Percentiles rank a stretch among this genome's conserved stretches.
Evolutionary conservation across 2,329 filamentous ascomycete species (phyloP).

Genomic region (Drechslera avenae): DNA sequence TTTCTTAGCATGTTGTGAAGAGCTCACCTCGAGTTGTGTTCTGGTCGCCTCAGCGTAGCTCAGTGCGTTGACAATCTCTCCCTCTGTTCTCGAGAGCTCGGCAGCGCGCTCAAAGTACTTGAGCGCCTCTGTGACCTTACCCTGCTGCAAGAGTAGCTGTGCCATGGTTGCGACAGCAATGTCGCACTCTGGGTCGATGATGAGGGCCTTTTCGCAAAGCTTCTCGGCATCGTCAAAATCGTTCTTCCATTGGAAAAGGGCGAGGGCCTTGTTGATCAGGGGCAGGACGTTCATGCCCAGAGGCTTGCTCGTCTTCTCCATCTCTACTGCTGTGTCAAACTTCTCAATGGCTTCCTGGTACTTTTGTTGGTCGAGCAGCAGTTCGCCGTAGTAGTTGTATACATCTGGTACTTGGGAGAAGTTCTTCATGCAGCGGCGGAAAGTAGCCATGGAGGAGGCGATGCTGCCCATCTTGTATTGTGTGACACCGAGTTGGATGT

Average conservation of each 20-base stretch:
- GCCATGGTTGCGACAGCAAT: constrained; percentile 99
- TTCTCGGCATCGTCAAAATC: constrained; percentile 95
- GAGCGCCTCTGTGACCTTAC: constrained; percentile 92
- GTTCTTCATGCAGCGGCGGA: constrained; percentile 97
- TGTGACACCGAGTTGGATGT: constrained; percentile 98
- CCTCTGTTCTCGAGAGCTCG: constrained; percentile 90
- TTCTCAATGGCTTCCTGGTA: constrained; percentile 95
- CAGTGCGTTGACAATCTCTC: constrained; percentile 93
- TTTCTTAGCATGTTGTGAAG: background rate
- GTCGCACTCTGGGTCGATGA: constrained; percentile 97
- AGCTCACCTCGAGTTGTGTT: constrained; percentile 77
- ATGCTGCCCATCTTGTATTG: constrained; percentile 99
- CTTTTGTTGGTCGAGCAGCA: constrained; percentile 95
- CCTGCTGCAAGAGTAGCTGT: constrained; percentile 94
- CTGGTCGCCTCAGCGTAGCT: constrained; percentile 96
- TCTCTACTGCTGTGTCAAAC: constrained; percentile 97
- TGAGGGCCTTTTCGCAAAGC: constrained; percentile 94
- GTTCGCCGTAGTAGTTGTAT: constrained; percentile 99
- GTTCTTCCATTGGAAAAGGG: constrained; percentile 97
- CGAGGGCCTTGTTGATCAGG: constrained; percentile 97
- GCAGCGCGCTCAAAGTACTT: constrained; percentile 97
- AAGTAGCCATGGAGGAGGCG: constrained; percentile 97
- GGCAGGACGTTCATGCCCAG: constrained; percentile 97
- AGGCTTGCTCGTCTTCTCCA: constrained; percentile 94
- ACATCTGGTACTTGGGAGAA: constrained; percentile 96